Evolutionary conservation across 306 rosid species (phyloP).

Genomic region (Rubus parviflorus): DNA sequence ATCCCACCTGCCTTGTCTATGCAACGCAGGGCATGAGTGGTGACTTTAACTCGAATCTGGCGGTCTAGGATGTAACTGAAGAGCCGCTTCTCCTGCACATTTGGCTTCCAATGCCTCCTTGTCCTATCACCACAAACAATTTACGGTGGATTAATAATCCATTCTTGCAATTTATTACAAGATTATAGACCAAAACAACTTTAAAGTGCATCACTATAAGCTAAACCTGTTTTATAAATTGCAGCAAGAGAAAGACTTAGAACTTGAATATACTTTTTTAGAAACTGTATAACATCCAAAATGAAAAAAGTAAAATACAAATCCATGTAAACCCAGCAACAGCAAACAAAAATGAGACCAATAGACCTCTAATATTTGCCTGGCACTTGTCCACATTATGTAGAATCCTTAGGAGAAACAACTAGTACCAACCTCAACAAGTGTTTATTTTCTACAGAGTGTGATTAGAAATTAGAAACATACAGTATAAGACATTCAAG

Average conservation of each 20-base stretch:
- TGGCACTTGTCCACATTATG: not conserved
- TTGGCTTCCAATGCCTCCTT: constrained; percentile 90
- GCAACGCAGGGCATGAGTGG: constrained; percentile 89
- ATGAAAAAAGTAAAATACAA: not conserved
- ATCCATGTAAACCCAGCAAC: not conserved
- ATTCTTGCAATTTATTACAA: not conserved
- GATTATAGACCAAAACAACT: constrained; percentile 16
- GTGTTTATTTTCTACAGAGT: not conserved
- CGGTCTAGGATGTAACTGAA: constrained; percentile 88
- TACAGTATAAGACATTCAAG: not conserved
- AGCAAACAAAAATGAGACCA: not conserved
- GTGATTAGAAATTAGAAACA: not conserved
- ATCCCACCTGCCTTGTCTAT: constrained; percentile 96
- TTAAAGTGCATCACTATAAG: constrained; percentile 1
- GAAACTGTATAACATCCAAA: not conserved
- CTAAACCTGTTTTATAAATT: not conserved
- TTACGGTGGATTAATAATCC: not conserved
- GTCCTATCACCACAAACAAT: constrained; percentile 52
- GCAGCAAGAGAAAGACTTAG: not conserved
- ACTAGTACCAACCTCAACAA: not conserved
- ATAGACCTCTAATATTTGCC: not conserved
- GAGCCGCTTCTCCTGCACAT: constrained; percentile 90
- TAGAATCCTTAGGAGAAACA: not conserved
- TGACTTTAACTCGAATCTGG: constrained; percentile 81
- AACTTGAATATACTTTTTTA: not conserved